These are phyloP conservation scores for Singerocomus rubriflavus DNA, from an alignment of 1,284 basidiomycete genomes.

Conservation along the genomic window DNA sequence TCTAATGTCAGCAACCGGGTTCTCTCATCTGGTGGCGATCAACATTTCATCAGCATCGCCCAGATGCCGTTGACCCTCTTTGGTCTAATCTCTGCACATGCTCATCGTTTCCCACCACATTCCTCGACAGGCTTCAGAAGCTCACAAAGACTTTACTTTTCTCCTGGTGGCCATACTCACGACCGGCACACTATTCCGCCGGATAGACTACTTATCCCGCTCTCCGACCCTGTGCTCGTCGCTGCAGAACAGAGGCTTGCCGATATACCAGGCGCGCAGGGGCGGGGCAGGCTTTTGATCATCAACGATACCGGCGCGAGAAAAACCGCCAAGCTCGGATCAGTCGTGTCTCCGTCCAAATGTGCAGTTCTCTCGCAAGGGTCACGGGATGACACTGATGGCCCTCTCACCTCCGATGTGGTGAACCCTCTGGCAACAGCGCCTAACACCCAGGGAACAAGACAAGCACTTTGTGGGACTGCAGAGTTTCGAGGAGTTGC, in stretches of 20 bases:
- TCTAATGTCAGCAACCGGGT: neutral
- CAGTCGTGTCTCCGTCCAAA: neutral
- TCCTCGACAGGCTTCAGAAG: neutral
- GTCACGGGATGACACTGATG: neutral
- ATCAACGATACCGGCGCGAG: conserved; percentile 1
- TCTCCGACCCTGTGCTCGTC: conserved; percentile 27
- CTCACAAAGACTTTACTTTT: conserved; percentile 13
- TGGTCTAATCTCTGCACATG: conserved; percentile 1
- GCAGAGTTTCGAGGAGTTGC: neutral
- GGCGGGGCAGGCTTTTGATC: neutral
- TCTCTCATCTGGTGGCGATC: neutral
- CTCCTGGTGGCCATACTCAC: conserved; percentile 16
- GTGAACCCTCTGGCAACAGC: neutral
- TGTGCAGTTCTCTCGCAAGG: neutral
- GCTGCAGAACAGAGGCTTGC: conserved; percentile 18
- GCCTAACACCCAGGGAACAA: neutral
- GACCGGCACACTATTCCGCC: conserved; percentile 14
- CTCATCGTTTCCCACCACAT: neutral
- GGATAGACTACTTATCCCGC: conserved; percentile 18
- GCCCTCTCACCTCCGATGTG: neutral
- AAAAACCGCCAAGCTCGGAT: neutral
- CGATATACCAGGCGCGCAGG: neutral
- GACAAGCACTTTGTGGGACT: neutral
- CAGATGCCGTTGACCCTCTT: conserved; percentile 12
- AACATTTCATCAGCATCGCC: conserved; percentile 5